Evolutionary conservation across 169 alveolate species (phyloP).

Genomic region (Condylostoma magnum): DNA sequence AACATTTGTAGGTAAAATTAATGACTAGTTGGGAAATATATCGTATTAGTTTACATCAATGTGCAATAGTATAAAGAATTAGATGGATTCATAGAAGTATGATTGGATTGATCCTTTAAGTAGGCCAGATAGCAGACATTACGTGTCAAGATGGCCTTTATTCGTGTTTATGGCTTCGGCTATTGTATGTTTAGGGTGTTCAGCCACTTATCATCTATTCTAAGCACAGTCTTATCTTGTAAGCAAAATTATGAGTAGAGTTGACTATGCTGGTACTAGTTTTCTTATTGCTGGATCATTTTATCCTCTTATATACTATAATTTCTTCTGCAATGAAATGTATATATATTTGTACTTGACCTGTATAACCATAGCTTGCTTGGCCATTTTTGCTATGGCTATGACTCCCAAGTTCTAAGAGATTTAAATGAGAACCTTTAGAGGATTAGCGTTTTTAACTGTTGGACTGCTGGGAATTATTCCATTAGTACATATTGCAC

Average conservation of each 20-base stretch:
- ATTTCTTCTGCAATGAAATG: slow-evolving; percentile 33
- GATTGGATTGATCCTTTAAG: slow-evolving; percentile 44
- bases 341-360: slow-evolving; percentile 5
- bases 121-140: slow-evolving; percentile 3
- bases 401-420: slow-evolving; percentile 34
- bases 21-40: too few relatives aligned
- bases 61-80: not conserved
- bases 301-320: slow-evolving; percentile 61
- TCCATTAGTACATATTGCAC: slow-evolving; percentile 45
- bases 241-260: slow-evolving; percentile 43
- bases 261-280: slow-evolving; percentile 73
- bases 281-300: slow-evolving; percentile 67
- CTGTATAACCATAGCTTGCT: slow-evolving; percentile 6
- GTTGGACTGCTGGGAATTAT: slow-evolving; percentile 47
- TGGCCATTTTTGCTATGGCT: slow-evolving; percentile 37
- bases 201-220: slow-evolving; percentile 67
- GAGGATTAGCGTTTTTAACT: slow-evolving; percentile 57
- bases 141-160: slow-evolving; percentile 72
- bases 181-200: slow-evolving; percentile 58
- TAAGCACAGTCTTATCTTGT: slow-evolving; percentile 43
- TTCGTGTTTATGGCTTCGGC: slow-evolving; percentile 60
- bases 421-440: slow-evolving; percentile 44
- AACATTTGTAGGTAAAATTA: not conserved
- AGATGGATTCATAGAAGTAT: slow-evolving; percentile 28
- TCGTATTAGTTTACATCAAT: too few relatives aligned